Evolutionary conservation across 2,329 filamentous ascomycete genomes (phyloP).

Genomic region (Polychaeton citri): DNA sequence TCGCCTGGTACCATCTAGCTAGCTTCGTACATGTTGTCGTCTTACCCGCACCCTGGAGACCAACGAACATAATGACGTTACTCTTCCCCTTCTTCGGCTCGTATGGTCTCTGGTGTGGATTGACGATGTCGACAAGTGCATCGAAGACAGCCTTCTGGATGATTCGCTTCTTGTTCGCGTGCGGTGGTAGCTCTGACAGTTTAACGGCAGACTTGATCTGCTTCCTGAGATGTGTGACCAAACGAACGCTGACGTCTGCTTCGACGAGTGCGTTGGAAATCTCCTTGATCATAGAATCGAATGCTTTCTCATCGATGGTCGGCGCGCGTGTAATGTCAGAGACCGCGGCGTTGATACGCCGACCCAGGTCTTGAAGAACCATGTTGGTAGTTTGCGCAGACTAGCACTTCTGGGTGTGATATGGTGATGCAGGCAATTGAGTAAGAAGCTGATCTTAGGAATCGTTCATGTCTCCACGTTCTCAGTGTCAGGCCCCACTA

Average conservation of each 20-base stretch:
- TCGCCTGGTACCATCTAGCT: constrained; percentile 82
- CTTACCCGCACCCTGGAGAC: constrained; percentile 93
- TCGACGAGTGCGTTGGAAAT: constrained; percentile 91
- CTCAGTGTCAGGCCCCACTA: no score
- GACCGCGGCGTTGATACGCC: constrained; percentile 95
- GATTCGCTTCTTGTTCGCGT: constrained; percentile 94
- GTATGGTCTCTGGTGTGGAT: constrained; percentile 89
- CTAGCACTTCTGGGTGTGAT: no score
- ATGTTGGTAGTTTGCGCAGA: constrained; percentile 49
- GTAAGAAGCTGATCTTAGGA: no score
- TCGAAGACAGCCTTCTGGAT: constrained; percentile 98
- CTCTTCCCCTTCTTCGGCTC: constrained; percentile 91
- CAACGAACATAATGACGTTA: constrained; percentile 99
- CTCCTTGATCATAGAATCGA: constrained; percentile 96
- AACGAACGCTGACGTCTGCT: constrained; percentile 91
- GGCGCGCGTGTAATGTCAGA: constrained; percentile 81
- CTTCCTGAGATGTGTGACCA: constrained; percentile 81
- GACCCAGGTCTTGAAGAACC: constrained; percentile 97
- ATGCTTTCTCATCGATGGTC: constrained; percentile 96
- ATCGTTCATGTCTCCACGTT: not conserved
- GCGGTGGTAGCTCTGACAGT: constrained; percentile 81
- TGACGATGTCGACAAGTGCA: constrained; percentile 86
- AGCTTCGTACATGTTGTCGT: constrained; percentile 97
- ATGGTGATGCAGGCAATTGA: no score
- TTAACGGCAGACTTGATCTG: constrained; percentile 86